Percentiles rank a stretch among this genome's conserved stretches.
These are phyloP conservation scores for Penicillium angulare DNA, from an alignment of 495 filamentous ascomycete genomes.

Conservation along the genomic window DNA sequence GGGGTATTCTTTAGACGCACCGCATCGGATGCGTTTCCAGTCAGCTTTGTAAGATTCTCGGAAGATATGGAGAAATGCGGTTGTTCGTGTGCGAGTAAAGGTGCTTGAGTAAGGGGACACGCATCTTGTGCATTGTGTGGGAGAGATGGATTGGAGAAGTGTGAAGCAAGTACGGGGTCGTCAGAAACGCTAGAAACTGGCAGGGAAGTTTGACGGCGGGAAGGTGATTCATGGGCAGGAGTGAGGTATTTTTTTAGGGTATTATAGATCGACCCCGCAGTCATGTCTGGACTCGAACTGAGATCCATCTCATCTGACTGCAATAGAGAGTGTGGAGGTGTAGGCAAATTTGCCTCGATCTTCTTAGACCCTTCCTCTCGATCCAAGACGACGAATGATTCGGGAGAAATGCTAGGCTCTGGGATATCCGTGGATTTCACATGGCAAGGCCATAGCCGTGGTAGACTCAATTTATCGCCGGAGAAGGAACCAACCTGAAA, in stretches of 20 bases:
- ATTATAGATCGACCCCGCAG: constrained; percentile 37
- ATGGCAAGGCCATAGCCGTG: constrained; percentile 42
- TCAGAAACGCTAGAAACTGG: constrained; percentile 67
- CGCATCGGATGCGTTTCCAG: constrained; percentile 63
- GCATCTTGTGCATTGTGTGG: constrained; percentile 52
- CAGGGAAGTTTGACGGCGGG: constrained; percentile 52
- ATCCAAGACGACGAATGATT: constrained; percentile 42
- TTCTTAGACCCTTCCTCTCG: constrained; percentile 33
- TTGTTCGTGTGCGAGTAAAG: constrained; percentile 51
- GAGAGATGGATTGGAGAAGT: constrained; percentile 73
- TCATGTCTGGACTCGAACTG: constrained; percentile 34
- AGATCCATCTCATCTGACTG: constrained; percentile 41
- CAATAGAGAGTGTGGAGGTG: constrained; percentile 45
- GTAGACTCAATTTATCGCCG: constrained; percentile 52
- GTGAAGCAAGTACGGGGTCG: constrained; percentile 64
- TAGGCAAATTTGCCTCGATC: constrained; percentile 37
- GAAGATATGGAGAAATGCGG: constrained; percentile 52
- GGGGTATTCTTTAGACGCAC: constrained; percentile 80
- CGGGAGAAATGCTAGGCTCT: constrained; percentile 29
- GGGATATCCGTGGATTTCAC: constrained; percentile 20
- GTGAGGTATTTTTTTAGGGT: constrained; percentile 45
- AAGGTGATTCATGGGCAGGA: constrained; percentile 32
- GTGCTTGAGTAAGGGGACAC: constrained; percentile 53
- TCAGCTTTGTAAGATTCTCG: constrained; percentile 84
- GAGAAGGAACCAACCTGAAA: constrained; percentile 87